A percentile compares a stretch with the other conserved stretches of the same genome.
phyloP scores from a whole-genome alignment of 1,284 basidiomycete genomes.

The Rhodotorula sp. region DNA sequence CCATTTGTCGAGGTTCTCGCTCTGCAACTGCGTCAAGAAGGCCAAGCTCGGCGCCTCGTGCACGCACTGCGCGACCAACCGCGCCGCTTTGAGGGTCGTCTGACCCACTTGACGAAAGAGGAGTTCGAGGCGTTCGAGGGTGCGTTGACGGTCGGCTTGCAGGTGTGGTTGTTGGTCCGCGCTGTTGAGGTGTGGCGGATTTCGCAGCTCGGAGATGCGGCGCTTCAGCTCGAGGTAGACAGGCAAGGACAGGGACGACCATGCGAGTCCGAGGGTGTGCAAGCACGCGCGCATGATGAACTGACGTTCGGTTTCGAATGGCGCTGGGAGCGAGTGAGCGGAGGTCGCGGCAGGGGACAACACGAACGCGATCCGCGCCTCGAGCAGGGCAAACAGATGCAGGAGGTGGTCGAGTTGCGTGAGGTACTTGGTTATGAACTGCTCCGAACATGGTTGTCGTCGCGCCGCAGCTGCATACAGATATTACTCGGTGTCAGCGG shows the following conservation, averaged over 20 bases:
- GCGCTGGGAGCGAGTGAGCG: conserved; percentile 29
- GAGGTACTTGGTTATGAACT: conserved; percentile 28
- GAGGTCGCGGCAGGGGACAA: conserved; percentile 32
- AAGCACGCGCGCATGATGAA: conserved; percentile 38
- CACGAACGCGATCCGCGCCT: conserved; percentile 30
- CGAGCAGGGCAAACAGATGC: conserved; percentile 32
- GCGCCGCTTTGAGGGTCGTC: conserved; percentile 28
- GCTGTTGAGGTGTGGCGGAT: background rate
- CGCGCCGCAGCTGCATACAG: conserved; percentile 28
- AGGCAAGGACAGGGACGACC: conserved; percentile 32
- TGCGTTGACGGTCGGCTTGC: conserved; percentile 13
- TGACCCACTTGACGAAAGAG: conserved; percentile 18
- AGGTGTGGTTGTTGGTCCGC: background rate
- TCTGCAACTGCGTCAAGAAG: conserved; percentile 26
- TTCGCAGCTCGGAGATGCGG: conserved; percentile 10
- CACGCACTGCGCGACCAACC: conserved; percentile 36
- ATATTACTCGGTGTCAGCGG: too few relatives aligned
- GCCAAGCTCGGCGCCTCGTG: conserved; percentile 30
- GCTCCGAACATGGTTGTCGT: conserved; percentile 32
- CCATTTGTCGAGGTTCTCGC: conserved; percentile 34
- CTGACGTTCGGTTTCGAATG: conserved; percentile 30
- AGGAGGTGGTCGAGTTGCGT: conserved; percentile 36
- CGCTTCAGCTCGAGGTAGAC: conserved; percentile 29
- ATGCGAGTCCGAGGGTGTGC: conserved; percentile 32
- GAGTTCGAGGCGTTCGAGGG: conserved; percentile 23